Percentiles rank a stretch among this genome's conserved stretches.
phyloP scores from a whole-genome alignment of 805 yeast genomes.

The Sugiyamaella qingdaonensis region DNA sequence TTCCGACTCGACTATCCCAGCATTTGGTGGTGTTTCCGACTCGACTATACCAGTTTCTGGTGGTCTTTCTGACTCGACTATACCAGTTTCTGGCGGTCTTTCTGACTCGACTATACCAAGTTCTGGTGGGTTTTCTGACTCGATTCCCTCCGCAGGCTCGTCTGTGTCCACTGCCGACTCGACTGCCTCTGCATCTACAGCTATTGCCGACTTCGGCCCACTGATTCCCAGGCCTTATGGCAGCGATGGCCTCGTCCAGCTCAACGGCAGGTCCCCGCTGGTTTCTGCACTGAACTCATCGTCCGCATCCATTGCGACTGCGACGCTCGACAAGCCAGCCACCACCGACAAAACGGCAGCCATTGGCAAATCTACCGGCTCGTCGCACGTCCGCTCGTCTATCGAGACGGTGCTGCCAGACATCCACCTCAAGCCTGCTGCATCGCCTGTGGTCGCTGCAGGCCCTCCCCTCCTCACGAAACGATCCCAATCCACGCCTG shows the following conservation, averaged over 20 bases:
- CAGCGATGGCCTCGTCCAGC: background rate
- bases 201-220: no score
- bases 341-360: no score
- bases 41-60: no score
- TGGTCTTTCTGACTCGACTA: no score
- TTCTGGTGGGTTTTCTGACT: no score
- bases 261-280: background rate
- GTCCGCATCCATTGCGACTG: background rate
- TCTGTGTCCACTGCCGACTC: no score
- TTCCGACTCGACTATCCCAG: no score
- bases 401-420: background rate
- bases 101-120: no score
- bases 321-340: background rate
- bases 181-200: no score
- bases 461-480: background rate
- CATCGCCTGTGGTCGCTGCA: background rate
- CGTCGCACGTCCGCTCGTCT: background rate
- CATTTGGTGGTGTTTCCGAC: no score
- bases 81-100: no score
- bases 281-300: background rate
- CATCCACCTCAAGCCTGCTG: background rate
- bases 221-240: background rate
- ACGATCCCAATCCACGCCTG: background rate
- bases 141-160: no score
- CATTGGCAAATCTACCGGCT: background rate